A percentile compares a stretch with the other conserved stretches of the same genome.
Evolutionary conservation across 2,329 filamentous ascomycete species (phyloP).

Genomic region (Fusarium sp.): DNA sequence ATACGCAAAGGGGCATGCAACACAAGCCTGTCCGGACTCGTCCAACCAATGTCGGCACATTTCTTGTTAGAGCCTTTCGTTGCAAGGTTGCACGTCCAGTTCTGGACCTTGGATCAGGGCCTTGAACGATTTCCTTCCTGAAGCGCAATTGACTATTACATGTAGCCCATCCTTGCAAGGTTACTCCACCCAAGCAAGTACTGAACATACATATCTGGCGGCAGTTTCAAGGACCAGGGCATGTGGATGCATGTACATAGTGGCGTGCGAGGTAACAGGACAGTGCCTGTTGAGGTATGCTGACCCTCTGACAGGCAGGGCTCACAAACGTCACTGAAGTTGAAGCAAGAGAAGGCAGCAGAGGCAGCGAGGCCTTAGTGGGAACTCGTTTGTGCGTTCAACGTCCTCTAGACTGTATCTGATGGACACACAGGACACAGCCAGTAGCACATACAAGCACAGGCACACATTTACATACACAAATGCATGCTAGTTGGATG

Average conservation of each 20-base stretch:
- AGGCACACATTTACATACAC: constrained; percentile 37
- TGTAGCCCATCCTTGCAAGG: constrained; percentile 20
- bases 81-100: constrained; percentile 30
- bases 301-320: constrained; percentile 6
- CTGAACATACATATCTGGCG: constrained; percentile 24
- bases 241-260: constrained; percentile 24
- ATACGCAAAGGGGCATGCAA: constrained; percentile 34
- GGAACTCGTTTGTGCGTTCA: constrained; percentile 33
- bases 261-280: constrained; percentile 15
- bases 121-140: constrained; percentile 13
- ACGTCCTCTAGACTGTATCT: constrained; percentile 27
- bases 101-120: constrained; percentile 24
- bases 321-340: constrained; percentile 18
- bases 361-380: constrained; percentile 1
- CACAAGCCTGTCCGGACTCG: constrained; percentile 27
- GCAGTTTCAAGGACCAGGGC: constrained; percentile 22
- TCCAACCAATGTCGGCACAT: constrained; percentile 32
- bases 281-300: constrained; percentile 16
- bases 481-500: constrained; percentile 34
- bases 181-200: constrained; percentile 25
- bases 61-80: constrained; percentile 25
- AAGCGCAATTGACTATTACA: constrained; percentile 13
- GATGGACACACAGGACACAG: constrained; percentile 27
- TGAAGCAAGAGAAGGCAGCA: constrained; percentile 24
- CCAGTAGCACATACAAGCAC: constrained; percentile 33